Percentiles rank a stretch among this genome's conserved stretches.
These are phyloP conservation scores for Neurospora africana DNA, from an alignment of 495 filamentous ascomycete genomes.

Conservation along the genomic window DNA sequence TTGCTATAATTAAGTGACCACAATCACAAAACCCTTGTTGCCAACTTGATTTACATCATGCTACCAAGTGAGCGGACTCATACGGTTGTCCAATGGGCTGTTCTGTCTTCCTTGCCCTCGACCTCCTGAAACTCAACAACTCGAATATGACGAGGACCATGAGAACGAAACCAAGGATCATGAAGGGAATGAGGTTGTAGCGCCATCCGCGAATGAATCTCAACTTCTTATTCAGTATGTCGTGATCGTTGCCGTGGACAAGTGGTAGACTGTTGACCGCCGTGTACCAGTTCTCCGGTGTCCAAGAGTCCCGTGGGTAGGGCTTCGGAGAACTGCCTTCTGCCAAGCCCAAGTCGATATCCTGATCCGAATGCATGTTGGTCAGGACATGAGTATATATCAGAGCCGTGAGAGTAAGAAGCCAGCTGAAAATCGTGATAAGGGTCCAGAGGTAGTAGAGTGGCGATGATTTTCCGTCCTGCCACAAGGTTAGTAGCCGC, in stretches of 20 bases:
- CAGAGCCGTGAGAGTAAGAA: slow-evolving; percentile 35
- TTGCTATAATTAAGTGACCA: background rate
- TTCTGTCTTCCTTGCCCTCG: background rate
- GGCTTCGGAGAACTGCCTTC: slow-evolving; percentile 16
- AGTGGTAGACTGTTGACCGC: slow-evolving; percentile 39
- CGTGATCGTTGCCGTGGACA: slow-evolving; percentile 14
- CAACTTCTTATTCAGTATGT: slow-evolving; percentile 31
- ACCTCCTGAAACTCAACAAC: slow-evolving; percentile 8
- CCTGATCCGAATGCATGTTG: slow-evolving; percentile 28
- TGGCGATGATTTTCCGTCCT: slow-evolving; percentile 12
- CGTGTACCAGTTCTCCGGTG: slow-evolving; percentile 46
- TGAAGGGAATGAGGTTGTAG: slow-evolving; percentile 45
- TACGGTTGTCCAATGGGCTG: background rate
- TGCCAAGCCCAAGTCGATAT: slow-evolving; percentile 28
- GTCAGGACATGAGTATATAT: slow-evolving; percentile 38
- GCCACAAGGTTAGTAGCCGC: slow-evolving; percentile 2
- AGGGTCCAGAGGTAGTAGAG: slow-evolving; percentile 32
- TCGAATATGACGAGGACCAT: slow-evolving; percentile 36
- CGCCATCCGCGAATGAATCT: slow-evolving; percentile 40
- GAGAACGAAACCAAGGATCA: slow-evolving; percentile 34
- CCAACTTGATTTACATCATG: background rate
- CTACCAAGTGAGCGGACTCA: background rate
- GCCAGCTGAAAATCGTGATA: slow-evolving; percentile 30
- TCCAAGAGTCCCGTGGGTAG: slow-evolving; percentile 41
- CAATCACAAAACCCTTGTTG: background rate